Evolutionary conservation across 768 basidiomycete species (phyloP).

Genomic region (Agaricus blazei): DNA sequence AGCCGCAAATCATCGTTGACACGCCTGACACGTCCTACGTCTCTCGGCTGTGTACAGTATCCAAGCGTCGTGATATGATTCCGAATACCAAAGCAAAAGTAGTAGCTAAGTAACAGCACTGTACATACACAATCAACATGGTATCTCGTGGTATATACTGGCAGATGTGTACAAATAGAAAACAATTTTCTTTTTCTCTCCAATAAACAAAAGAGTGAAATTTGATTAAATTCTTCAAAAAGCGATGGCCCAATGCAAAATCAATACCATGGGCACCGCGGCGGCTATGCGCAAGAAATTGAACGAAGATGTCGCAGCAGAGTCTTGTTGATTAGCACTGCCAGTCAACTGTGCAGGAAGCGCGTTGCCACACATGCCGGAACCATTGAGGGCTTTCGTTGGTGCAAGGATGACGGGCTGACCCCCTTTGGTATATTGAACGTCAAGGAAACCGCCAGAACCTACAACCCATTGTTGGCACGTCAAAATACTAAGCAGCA

Average conservation of each 20-base stretch:
- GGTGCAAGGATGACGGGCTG: constrained; percentile 53
- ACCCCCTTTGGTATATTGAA: constrained; percentile 63
- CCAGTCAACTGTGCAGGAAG: constrained; percentile 7
- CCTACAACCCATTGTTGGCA: constrained; percentile 69
- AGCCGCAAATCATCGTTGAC: no score
- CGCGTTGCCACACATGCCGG: constrained; percentile 32
- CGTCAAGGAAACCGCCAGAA: constrained; percentile 54
- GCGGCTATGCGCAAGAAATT: no score
- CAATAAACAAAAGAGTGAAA: no score
- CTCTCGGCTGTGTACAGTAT: no score
- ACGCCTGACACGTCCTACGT: no score
- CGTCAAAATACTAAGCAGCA: constrained; percentile 44
- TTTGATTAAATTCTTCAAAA: background rate
- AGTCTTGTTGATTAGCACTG: background rate
- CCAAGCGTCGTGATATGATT: no score
- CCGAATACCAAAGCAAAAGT: no score
- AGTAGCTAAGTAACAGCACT: no score
- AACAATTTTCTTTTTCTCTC: no score
- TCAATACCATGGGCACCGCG: no score
- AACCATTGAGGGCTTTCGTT: constrained; percentile 25
- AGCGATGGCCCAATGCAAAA: background rate
- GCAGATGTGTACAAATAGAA: no score
- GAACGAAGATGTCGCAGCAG: background rate
- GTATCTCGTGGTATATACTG: background rate
- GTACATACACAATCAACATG: background rate